phyloP scores from a whole-genome alignment of 768 basidiomycete species.

The Filobasidium floriforme region DNA sequence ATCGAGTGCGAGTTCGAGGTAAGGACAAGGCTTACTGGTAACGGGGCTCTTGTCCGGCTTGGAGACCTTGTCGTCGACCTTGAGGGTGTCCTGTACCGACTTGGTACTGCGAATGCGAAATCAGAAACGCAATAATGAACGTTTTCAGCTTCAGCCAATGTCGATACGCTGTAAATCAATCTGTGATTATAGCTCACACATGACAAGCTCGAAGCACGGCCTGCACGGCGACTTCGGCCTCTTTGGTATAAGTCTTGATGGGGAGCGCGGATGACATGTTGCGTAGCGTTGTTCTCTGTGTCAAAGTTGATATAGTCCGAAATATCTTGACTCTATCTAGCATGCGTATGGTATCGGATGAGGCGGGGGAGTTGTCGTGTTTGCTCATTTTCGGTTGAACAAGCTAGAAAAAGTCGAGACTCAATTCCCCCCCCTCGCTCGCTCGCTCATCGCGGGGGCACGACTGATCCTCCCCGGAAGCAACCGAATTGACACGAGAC shows the following conservation, averaged over 20 bases:
- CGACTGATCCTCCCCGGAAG: too few species aligned
- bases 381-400: too few species aligned
- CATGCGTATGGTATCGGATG: neutral
- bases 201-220: slow-evolving; percentile 81
- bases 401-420: too few species aligned
- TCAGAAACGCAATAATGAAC: neutral
- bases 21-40: slow-evolving; percentile 56
- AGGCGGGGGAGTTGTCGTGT: too few species aligned
- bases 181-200: slow-evolving; percentile 44
- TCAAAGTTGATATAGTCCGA: neutral
- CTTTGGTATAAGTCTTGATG: slow-evolving; percentile 52
- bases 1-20: neutral
- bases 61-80: slow-evolving; percentile 73
- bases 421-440: too few species aligned
- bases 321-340: neutral
- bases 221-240: slow-evolving; percentile 72
- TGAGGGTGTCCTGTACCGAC: slow-evolving; percentile 75
- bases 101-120: slow-evolving; percentile 59
- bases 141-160: neutral
- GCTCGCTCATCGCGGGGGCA: too few species aligned
- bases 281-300: neutral
- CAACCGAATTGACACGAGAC: too few species aligned
- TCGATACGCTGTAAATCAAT: neutral
- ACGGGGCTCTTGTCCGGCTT: slow-evolving; percentile 91
- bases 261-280: slow-evolving; percentile 25